These are phyloP conservation scores for Rhodotorula kratochvilovae DNA, from an alignment of 768 basidiomycete species.

Conservation along the genomic window DNA sequence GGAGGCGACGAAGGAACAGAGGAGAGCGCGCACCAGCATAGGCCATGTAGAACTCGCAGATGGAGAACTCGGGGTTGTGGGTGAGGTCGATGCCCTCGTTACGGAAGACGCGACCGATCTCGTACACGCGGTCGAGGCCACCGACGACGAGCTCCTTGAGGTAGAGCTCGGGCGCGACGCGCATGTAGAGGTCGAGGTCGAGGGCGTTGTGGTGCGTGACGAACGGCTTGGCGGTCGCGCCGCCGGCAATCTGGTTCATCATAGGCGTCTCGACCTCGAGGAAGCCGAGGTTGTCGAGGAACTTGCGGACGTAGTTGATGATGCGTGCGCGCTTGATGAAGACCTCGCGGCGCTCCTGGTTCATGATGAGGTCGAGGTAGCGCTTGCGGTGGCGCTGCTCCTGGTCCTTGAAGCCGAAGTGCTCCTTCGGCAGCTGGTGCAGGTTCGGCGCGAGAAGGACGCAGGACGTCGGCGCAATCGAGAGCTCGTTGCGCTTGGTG, in stretches of 20 bases:
- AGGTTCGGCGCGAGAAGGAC: conserved; percentile 89
- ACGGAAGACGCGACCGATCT: conserved; percentile 95
- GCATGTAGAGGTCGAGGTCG: conserved; percentile 89
- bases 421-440: conserved; percentile 86
- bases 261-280: conserved; percentile 99
- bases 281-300: conserved; percentile 84
- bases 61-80: conserved; percentile 98
- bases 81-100: conserved; percentile 99
- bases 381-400: conserved; percentile 98
- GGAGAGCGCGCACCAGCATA: conserved; percentile 57
- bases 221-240: conserved; percentile 98
- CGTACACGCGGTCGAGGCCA: conserved; percentile 94
- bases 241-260: conserved; percentile 92
- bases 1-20: neutral
- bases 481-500: conserved; percentile 92
- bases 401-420: conserved; percentile 93
- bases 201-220: conserved; percentile 99
- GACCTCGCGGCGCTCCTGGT: conserved; percentile 77
- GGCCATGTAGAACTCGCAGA: conserved; percentile 99
- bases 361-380: conserved; percentile 95
- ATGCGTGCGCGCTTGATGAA: conserved; percentile 85
- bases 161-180: conserved; percentile 95
- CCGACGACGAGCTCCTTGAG: conserved; percentile 97
- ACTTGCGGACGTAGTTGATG: conserved; percentile 87
- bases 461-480: conserved; percentile 74